phyloP scores from a whole-genome alignment of 768 basidiomycete species.

The Pleurotus tuoliensis region DNA sequence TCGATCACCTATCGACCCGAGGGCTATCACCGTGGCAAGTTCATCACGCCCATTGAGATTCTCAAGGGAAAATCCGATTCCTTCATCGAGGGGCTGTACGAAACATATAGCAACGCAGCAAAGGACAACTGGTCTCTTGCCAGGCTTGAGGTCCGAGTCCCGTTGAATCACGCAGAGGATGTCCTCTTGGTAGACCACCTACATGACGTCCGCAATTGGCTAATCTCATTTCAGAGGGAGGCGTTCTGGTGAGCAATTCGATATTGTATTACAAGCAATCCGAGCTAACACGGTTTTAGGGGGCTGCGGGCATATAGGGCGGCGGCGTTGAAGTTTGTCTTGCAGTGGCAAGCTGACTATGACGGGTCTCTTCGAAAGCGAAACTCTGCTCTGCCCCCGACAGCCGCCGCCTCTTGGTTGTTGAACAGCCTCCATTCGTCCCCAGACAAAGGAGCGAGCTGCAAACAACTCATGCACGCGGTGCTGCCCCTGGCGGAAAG shows the following conservation, averaged over 20 bases:
- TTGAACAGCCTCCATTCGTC: conserved; percentile 22
- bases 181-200: conserved; percentile 7
- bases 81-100: conserved; percentile 15
- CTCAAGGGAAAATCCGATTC: conserved; percentile 7
- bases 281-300: background rate
- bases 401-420: conserved; percentile 18
- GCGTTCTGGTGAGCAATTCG: conserved; percentile 15
- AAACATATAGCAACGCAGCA: conserved; percentile 17
- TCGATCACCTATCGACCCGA: conserved; percentile 19
- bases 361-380: background rate
- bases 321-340: conserved; percentile 14
- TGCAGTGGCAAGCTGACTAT: conserved; percentile 14
- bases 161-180: conserved; percentile 3
- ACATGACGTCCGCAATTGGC: background rate
- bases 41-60: conserved; percentile 14
- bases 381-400: conserved; percentile 14
- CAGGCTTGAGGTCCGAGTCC: conserved; percentile 24
- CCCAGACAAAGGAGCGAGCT: conserved; percentile 17
- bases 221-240: conserved; percentile 11
- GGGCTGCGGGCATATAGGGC: conserved; percentile 15
- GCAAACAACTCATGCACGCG: conserved; percentile 15
- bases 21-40: conserved; percentile 16
- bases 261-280: background rate
- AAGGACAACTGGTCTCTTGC: conserved; percentile 17
- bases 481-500: conserved; percentile 17